Evolutionary conservation across 208 protist genomes (phyloP).

Genomic region (Trypanosoma caninum): DNA sequence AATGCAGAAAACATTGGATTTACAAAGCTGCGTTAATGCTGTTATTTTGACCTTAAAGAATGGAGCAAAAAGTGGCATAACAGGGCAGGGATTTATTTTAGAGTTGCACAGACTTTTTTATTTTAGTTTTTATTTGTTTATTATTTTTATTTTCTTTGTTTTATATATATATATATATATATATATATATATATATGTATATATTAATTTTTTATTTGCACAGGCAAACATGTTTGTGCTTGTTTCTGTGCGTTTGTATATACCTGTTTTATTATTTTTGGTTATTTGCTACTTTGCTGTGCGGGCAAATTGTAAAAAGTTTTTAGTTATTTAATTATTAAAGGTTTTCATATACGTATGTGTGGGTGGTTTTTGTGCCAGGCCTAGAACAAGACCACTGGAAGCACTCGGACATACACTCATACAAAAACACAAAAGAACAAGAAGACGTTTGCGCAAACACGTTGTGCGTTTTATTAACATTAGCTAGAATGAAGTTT

Average conservation of each 20-base stretch:
- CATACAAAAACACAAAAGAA: too few species aligned
- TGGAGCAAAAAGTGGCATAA: not conserved
- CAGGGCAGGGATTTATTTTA: not conserved
- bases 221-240: not conserved
- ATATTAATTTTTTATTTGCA: not conserved
- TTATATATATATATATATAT: not conserved
- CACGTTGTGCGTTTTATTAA: too few species aligned
- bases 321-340: too few species aligned
- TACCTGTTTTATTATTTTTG: too few species aligned
- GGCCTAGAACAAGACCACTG: too few species aligned
- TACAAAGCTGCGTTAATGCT: constrained; percentile 82
- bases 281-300: too few species aligned
- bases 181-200: constrained; percentile 1
- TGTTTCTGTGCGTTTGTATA: too few species aligned
- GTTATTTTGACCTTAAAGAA: not conserved
- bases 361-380: too few species aligned
- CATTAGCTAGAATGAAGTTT: constrained; percentile 55
- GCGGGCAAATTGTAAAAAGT: too few species aligned
- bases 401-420: too few species aligned
- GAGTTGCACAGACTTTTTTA: not conserved
- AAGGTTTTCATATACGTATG: too few species aligned
- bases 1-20: constrained; percentile 91
- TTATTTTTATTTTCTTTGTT: constrained; percentile 25
- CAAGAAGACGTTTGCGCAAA: too few species aligned
- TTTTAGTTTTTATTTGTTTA: constrained; percentile 4